Evolutionary conservation across 2,329 filamentous ascomycete species (phyloP).

Genomic region (Aspergillus flavus): DNA sequence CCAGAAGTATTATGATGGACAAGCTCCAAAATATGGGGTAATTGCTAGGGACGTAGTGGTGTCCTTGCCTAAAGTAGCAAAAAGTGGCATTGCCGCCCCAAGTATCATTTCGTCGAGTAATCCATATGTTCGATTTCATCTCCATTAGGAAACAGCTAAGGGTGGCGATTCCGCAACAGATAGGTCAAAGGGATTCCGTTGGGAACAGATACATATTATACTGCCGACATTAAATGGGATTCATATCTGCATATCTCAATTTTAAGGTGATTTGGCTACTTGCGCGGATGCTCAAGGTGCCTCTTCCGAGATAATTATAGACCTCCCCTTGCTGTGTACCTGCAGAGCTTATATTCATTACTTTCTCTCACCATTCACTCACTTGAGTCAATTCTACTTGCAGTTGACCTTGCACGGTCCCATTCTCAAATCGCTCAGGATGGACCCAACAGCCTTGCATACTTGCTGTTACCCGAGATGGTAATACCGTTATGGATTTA

Average conservation of each 20-base stretch:
- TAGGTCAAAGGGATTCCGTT: not conserved
- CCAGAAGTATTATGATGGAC: not conserved
- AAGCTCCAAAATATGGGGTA: not conserved
- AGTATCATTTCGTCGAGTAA: not conserved
- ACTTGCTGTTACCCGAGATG: not conserved
- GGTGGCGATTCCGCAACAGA: not conserved
- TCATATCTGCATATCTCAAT: conserved; percentile 2
- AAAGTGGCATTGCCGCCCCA: not conserved
- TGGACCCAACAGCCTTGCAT: conserved; percentile 5
- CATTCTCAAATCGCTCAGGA: conserved; percentile 3
- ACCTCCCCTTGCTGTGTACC: conserved; percentile 14
- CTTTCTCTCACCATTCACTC: not conserved
- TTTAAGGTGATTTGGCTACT: not conserved
- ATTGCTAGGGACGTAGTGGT: not conserved
- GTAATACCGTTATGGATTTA: not conserved
- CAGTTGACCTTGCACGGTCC: conserved; percentile 12
- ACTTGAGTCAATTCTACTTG: conserved; percentile 4
- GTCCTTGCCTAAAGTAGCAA: not conserved
- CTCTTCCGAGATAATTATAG: conserved; percentile 6
- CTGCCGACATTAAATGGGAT: not conserved
- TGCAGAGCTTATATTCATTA: conserved; percentile 8
- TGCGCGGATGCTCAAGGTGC: not conserved
- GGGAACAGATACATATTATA: not conserved
- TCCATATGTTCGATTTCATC: not conserved
- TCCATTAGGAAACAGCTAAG: not conserved